Evolutionary conservation across 2,329 filamentous ascomycete genomes (phyloP).

Genomic region (Lachnellula arida): DNA sequence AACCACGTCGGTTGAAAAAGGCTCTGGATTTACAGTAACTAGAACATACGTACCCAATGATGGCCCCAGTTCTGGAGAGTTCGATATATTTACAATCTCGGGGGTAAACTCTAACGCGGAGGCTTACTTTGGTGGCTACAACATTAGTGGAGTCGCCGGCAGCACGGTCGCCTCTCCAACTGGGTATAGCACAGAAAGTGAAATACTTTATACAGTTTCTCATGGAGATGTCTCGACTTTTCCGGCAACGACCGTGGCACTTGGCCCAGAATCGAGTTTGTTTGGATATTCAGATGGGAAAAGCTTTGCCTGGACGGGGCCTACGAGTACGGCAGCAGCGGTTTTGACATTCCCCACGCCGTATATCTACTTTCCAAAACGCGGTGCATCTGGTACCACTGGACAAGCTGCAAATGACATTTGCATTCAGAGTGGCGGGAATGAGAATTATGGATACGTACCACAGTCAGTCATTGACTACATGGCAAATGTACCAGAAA

Average conservation of each 20-base stretch:
- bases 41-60: not conserved
- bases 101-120: constrained; percentile 6
- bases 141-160: too few species aligned
- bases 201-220: too few species aligned
- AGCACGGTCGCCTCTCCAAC: too few species aligned
- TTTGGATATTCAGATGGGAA: too few species aligned
- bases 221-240: too few species aligned
- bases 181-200: too few species aligned
- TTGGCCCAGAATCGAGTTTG: too few species aligned
- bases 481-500: not conserved
- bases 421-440: not conserved
- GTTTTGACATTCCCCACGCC: constrained; percentile 4
- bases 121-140: constrained; percentile 3
- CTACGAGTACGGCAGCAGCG: not conserved
- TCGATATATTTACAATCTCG: constrained; percentile 1
- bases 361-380: constrained; percentile 4
- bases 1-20: not conserved
- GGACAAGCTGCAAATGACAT: not conserved
- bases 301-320: not conserved
- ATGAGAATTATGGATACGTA: constrained; percentile 5
- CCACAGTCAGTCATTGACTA: not conserved
- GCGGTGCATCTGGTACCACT: not conserved
- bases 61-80: not conserved
- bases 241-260: too few species aligned
- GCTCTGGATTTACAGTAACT: not conserved